Evolutionary conservation across 495 filamentous ascomycete genomes (phyloP), one percentile per base, ranked within the genome.

Genomic region (Trichoderma erinaceum): DNA sequence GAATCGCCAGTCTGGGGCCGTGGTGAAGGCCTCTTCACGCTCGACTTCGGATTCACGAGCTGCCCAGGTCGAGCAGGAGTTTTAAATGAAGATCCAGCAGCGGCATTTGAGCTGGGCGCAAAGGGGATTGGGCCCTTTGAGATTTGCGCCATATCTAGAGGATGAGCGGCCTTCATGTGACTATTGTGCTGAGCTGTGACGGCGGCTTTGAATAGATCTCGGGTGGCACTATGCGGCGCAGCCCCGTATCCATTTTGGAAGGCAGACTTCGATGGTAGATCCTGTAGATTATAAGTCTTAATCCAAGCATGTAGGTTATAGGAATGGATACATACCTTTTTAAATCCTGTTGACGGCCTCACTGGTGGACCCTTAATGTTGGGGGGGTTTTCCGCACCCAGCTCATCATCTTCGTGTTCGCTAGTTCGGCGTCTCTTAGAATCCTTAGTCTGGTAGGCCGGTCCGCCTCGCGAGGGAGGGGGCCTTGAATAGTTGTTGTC

Each of bases 91-190:
- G 83, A 78, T 16, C 81, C 81, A 25, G 78, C 76, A 7, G 80
- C 76, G 69, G 80, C 76, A 69, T 84, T 86, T 50, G 89, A 73
- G 71, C 84, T 87, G 41, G 91, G 84, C 16, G 91, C 92, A 74
- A 98, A 97, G 12, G 90, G 88, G 68, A 98, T 97, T 63, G 91
- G 89, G n/a, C 87, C 90, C 75, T 89, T 96, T 11, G 91, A 88
- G 67, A 92, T 86, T 73, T 94, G 92, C 58, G 88, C 84, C 85
- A 92, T 91, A 71, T 94, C 91, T 67, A 90, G 79, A 0, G 89
- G 87, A 66, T 91, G 87, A 18, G 78, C 81, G 8, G 86, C 79
- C 73, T 91, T 89, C 66, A 81, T 77, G 32, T 87, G 82, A 67
- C 81, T 85, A 82, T 71, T 80, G 74, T 73, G 84, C 68, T 84